A percentile compares a stretch with the other conserved stretches of the same genome.
These are phyloP conservation scores for Neurospora sp. DNA, from an alignment of 495 filamentous ascomycete genomes.

Conservation along the genomic window DNA sequence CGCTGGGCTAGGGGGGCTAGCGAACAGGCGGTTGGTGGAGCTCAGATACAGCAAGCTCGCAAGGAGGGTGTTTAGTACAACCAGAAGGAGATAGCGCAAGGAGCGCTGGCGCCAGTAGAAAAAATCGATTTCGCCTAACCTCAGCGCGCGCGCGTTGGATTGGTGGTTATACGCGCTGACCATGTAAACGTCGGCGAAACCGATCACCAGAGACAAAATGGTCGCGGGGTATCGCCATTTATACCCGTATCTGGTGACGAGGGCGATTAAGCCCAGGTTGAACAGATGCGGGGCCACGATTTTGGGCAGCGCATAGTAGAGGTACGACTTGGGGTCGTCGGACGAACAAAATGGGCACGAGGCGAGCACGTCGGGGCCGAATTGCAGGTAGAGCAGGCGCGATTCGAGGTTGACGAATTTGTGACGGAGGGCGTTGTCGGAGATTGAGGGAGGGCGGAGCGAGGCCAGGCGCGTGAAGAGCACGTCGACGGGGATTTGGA, in stretches of 20 bases:
- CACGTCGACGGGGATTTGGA: conserved; percentile 75
- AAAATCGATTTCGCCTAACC: conserved; percentile 48
- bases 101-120: conserved; percentile 60
- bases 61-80: conserved; percentile 48
- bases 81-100: conserved; percentile 48
- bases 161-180: conserved; percentile 48
- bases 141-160: conserved; percentile 45
- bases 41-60: conserved; percentile 59
- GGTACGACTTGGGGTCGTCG: conserved; percentile 59
- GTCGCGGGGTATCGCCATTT: conserved; percentile 64
- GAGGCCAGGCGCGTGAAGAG: conserved; percentile 69
- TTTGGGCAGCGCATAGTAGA: conserved; percentile 71
- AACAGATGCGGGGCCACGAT: conserved; percentile 67
- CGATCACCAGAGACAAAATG: conserved; percentile 49
- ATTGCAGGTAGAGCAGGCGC: conserved; percentile 71
- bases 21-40: conserved; percentile 59
- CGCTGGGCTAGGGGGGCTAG: conserved; percentile 31
- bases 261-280: conserved; percentile 58
- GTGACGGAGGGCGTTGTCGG: conserved; percentile 52
- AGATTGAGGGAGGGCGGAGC: conserved; percentile 51
- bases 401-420: conserved; percentile 61
- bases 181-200: conserved; percentile 53
- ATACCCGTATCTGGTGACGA: conserved; percentile 48
- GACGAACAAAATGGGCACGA: conserved; percentile 75
- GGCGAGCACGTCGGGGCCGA: conserved; percentile 60